These are phyloP conservation scores for Apiospora rasikravindrae DNA, from an alignment of 2,329 filamentous ascomycete genomes.

Conservation along the genomic window DNA sequence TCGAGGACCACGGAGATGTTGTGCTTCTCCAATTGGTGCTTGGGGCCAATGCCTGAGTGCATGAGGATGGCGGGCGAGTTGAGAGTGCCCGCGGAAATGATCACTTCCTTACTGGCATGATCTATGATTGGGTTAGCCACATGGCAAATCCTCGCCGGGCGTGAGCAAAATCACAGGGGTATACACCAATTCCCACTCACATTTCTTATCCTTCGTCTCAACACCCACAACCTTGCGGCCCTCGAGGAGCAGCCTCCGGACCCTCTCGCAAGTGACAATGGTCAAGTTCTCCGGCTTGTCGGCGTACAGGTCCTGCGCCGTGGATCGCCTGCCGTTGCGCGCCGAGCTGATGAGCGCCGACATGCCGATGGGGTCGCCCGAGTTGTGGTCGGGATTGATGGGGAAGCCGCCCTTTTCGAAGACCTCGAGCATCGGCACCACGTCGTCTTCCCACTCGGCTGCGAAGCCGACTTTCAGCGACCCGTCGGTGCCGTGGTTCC, in stretches of 20 bases:
- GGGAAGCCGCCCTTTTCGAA: slow-evolving; percentile 55
- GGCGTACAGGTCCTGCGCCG: slow-evolving; percentile 55
- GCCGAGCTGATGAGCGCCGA: slow-evolving; percentile 55
- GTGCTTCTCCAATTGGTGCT: slow-evolving; percentile 39
- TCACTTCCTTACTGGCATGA: slow-evolving; percentile 46
- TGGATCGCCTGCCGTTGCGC: slow-evolving; percentile 53
- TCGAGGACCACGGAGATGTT: slow-evolving; percentile 43
- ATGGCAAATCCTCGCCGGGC: slow-evolving; percentile 37
- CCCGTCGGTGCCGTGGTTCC: slow-evolving; percentile 56
- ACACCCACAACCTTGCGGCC: slow-evolving; percentile 52
- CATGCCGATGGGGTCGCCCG: slow-evolving; percentile 63
- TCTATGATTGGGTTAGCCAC: slow-evolving; percentile 30
- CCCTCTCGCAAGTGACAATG: slow-evolving; percentile 53
- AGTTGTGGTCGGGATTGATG: slow-evolving; percentile 61
- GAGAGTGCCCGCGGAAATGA: slow-evolving; percentile 49
- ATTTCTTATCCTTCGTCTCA: slow-evolving; percentile 45
- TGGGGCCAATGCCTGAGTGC: slow-evolving; percentile 50
- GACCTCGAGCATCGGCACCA: slow-evolving; percentile 50
- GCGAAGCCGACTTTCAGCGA: slow-evolving; percentile 55
- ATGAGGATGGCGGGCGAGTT: slow-evolving; percentile 51
- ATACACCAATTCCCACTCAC: slow-evolving; percentile 33
- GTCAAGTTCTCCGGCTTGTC: slow-evolving; percentile 55
- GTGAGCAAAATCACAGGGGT: no score
- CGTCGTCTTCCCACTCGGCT: slow-evolving; percentile 53
- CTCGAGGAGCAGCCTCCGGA: slow-evolving; percentile 53